Percentiles rank a stretch among this genome's conserved stretches.
Conservation (phyloP, 2,329 filamentous ascomycete species). For the Cordyceps cateniannulata region DNA sequence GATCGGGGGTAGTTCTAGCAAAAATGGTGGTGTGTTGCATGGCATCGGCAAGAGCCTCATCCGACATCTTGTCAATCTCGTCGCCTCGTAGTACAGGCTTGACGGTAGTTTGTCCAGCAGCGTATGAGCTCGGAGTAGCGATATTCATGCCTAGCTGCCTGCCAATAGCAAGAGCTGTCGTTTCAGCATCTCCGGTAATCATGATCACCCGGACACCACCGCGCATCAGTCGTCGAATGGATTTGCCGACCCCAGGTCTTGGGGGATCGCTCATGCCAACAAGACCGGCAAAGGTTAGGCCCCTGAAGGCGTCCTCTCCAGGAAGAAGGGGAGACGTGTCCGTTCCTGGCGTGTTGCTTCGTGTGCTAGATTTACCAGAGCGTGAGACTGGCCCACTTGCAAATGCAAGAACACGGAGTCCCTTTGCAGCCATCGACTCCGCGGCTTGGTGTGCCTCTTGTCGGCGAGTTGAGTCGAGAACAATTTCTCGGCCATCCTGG, state of each 20-base stretch:
- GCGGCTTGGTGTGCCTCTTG: conserved; percentile 73
- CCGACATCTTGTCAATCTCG: conserved; percentile 88
- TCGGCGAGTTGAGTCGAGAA: conserved; percentile 69
- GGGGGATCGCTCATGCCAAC: conserved; percentile 98
- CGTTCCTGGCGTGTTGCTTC: conserved; percentile 45
- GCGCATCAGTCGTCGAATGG: conserved; percentile 83
- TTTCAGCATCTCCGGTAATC: conserved; percentile 96
- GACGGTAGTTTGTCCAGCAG: conserved; percentile 50
- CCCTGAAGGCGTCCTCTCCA: conserved; percentile 68
- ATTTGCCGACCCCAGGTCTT: conserved; percentile 78
- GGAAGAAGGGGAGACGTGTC: conserved; percentile 37
- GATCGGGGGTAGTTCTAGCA: conserved; percentile 90
- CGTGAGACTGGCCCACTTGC: conserved; percentile 69
- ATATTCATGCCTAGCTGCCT: conserved; percentile 93
- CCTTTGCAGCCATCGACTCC: conserved; percentile 80
- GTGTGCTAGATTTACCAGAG: conserved; percentile 35
- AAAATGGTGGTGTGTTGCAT: conserved; percentile 91
- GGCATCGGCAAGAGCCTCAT: conserved; percentile 73
- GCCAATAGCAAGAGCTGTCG: conserved; percentile 89
- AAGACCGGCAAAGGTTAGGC: conserved; percentile 82
- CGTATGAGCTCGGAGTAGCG: conserved; percentile 44
- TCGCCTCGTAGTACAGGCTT: conserved; percentile 77
- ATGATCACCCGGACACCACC: conserved; percentile 97
- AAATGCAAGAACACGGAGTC: conserved; percentile 85
- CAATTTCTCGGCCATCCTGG: conserved; percentile 76